Evolutionary conservation across 2,329 filamentous ascomycete species (phyloP).

Genomic region (Aspergillus carbonarius): DNA sequence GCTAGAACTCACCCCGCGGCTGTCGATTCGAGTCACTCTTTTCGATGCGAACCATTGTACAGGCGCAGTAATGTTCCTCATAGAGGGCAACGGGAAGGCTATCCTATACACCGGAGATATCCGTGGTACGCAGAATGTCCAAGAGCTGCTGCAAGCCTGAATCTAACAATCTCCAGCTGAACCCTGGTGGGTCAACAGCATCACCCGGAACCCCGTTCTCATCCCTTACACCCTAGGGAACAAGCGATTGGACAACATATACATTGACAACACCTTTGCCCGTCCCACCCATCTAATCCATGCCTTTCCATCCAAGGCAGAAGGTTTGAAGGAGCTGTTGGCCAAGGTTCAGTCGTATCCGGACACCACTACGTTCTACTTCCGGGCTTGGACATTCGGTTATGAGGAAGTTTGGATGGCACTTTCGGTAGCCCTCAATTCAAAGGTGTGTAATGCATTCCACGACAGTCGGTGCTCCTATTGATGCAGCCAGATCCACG

Average conservation of each 20-base stretch:
- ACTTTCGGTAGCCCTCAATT: slow-evolving; percentile 67
- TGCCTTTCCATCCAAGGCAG: slow-evolving; percentile 64
- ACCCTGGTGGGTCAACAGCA: slow-evolving; percentile 75
- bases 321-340: slow-evolving; percentile 73
- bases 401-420: slow-evolving; percentile 93
- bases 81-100: slow-evolving; percentile 70
- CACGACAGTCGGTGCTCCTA: background rate
- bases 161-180: slow-evolving; percentile 54
- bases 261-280: slow-evolving; percentile 83
- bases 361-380: slow-evolving; percentile 72
- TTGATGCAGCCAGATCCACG: slow-evolving; percentile 61
- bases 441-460: slow-evolving; percentile 49
- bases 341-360: slow-evolving; percentile 68
- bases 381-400: slow-evolving; percentile 87
- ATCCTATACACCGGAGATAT: slow-evolving; percentile 89
- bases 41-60: slow-evolving; percentile 91
- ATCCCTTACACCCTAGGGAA: slow-evolving; percentile 69
- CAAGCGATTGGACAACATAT: slow-evolving; percentile 73
- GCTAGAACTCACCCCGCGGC: slow-evolving; percentile 70
- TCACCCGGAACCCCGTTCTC: slow-evolving; percentile 69
- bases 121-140: slow-evolving; percentile 49
- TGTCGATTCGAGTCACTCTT: slow-evolving; percentile 74
- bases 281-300: slow-evolving; percentile 50
- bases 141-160: background rate
- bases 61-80: slow-evolving; percentile 88